phyloP scores from a whole-genome alignment of 169 alveolate genomes.

The Eimeria necatrix region DNA sequence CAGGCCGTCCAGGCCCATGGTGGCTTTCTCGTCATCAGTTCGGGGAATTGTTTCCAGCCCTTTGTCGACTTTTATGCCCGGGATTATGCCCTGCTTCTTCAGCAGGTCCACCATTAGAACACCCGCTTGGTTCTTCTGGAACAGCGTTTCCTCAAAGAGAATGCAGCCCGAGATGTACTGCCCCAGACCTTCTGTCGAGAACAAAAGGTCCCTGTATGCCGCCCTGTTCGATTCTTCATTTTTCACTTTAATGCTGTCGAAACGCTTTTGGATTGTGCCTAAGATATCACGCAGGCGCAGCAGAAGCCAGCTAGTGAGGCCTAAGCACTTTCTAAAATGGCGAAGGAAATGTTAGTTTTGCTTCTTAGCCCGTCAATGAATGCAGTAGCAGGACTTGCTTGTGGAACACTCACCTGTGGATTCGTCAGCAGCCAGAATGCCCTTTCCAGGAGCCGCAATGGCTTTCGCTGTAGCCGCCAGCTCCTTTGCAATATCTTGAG shows the following conservation, averaged over 20 bases:
- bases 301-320: not conserved
- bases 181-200: slow-evolving; percentile 95
- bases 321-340: not conserved
- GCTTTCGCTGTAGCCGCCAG: slow-evolving; percentile 83
- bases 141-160: slow-evolving; percentile 98
- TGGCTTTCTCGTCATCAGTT: slow-evolving; percentile 93
- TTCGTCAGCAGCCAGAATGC: slow-evolving; percentile 99
- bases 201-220: slow-evolving; percentile 97
- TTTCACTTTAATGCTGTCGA: slow-evolving; percentile 94
- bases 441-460: slow-evolving; percentile 95
- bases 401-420: slow-evolving; percentile 90
- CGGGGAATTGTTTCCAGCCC: slow-evolving; percentile 96
- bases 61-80: slow-evolving; percentile 99
- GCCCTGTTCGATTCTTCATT: slow-evolving; percentile 98
- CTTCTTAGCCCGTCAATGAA: not conserved
- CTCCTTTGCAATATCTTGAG: slow-evolving; percentile 81
- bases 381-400: not conserved
- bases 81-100: slow-evolving; percentile 95
- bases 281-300: not conserved
- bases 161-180: slow-evolving; percentile 98
- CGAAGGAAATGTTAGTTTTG: not conserved
- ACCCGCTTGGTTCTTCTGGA: slow-evolving; percentile 95
- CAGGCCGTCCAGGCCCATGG: slow-evolving; percentile 98
- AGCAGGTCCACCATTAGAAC: slow-evolving; percentile 93
- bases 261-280: slow-evolving; percentile 97